Percentiles rank a stretch among this genome's conserved stretches.
Conservation (phyloP, 2,329 filamentous ascomycete genomes). For the Pseudogymnoascus sp. region DNA sequence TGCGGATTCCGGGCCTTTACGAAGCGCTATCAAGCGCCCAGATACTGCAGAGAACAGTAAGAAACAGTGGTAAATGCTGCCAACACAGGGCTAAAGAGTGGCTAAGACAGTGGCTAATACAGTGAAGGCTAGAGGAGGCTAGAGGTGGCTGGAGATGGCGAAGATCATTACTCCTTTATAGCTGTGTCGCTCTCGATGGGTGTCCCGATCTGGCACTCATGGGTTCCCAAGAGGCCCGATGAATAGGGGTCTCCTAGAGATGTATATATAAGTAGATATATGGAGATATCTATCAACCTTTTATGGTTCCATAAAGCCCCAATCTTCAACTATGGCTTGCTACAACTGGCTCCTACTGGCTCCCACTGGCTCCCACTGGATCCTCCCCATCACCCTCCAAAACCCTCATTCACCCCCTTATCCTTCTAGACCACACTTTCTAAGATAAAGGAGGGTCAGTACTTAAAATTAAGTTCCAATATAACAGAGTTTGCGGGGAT, state of each 20-base stretch:
- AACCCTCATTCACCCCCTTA: neutral
- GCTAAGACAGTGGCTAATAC: neutral
- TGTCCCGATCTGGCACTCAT: neutral
- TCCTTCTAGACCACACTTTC: neutral
- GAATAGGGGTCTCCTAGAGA: slow-evolving; percentile 1
- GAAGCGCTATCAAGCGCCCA: neutral
- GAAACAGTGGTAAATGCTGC: neutral
- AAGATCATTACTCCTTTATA: neutral
- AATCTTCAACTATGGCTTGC: neutral
- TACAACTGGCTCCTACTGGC: too few relatives aligned
- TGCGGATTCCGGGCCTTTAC: neutral
- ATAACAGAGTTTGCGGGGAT: neutral
- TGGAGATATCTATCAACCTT: neutral
- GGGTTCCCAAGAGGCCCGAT: neutral
- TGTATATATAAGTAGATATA: neutral
- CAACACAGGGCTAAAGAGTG: neutral
- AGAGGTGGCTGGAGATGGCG: neutral
- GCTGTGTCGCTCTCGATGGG: neutral
- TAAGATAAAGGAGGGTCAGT: neutral
- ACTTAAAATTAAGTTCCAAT: neutral
- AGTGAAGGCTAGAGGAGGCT: neutral
- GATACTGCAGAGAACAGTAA: neutral
- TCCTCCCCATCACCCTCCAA: neutral
- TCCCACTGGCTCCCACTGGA: too few relatives aligned
- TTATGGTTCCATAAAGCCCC: neutral